Percentiles rank a stretch among this genome's conserved stretches.
phyloP scores from a whole-genome alignment of 2,329 filamentous ascomycete species.

The Epichloe coenophiala region DNA sequence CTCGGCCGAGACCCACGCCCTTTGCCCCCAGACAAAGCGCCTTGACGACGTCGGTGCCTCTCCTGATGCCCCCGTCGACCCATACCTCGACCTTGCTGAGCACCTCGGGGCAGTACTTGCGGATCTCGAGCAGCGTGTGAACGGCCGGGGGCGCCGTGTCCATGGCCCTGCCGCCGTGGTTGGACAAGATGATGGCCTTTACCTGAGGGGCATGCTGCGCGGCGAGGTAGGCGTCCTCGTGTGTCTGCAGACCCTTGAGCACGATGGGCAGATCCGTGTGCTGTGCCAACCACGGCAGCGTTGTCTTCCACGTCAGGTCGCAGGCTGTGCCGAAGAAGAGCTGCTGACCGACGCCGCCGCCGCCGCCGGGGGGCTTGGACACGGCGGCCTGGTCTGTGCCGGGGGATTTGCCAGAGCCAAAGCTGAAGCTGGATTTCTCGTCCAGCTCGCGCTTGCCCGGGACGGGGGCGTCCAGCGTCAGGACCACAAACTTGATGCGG shows the following conservation, averaged over 20 bases:
- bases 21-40: slow-evolving; percentile 76
- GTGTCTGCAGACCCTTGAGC: slow-evolving; percentile 84
- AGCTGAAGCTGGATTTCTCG: slow-evolving; percentile 56
- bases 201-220: slow-evolving; percentile 57
- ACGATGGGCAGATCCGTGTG: slow-evolving; percentile 81
- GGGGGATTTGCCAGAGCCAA: slow-evolving; percentile 41
- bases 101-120: slow-evolving; percentile 61
- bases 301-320: slow-evolving; percentile 74
- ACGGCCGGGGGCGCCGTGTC: slow-evolving; percentile 70
- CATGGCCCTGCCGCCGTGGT: slow-evolving; percentile 77
- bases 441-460: slow-evolving; percentile 85
- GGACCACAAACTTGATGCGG: slow-evolving; percentile 67
- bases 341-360: slow-evolving; percentile 61
- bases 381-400: slow-evolving; percentile 19
- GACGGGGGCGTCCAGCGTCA: slow-evolving; percentile 85
- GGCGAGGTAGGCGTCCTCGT: slow-evolving; percentile 83
- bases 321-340: slow-evolving; percentile 80
- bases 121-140: slow-evolving; percentile 60
- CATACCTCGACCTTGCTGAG: slow-evolving; percentile 63
- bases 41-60: slow-evolving; percentile 82
- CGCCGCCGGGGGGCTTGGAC: slow-evolving; percentile 18
- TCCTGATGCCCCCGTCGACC: slow-evolving; percentile 74
- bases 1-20: slow-evolving; percentile 66
- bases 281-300: slow-evolving; percentile 67
- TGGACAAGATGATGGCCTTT: slow-evolving; percentile 74